phyloP scores from a whole-genome alignment of 2,329 filamentous ascomycete genomes.

The Blastomyces parvus region DNA sequence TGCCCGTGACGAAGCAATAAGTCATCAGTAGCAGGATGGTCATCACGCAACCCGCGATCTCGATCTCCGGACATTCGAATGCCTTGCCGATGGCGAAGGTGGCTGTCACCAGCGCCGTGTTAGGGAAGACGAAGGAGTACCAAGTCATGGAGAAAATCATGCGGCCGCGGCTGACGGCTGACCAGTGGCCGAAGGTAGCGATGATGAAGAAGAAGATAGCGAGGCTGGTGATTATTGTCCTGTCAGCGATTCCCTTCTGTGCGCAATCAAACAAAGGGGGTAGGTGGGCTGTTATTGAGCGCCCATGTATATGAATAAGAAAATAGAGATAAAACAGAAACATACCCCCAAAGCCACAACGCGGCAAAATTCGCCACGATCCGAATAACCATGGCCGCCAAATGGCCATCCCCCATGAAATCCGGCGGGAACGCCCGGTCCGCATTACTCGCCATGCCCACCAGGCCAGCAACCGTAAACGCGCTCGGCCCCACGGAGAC shows the following conservation, averaged over 20 bases:
- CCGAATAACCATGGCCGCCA: slow-evolving; percentile 47
- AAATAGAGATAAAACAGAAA: not conserved
- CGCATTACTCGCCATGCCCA: slow-evolving; percentile 48
- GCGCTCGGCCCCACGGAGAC: slow-evolving; percentile 70
- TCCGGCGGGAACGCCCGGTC: slow-evolving; percentile 40
- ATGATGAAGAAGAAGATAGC: slow-evolving; percentile 78
- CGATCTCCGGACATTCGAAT: slow-evolving; percentile 50
- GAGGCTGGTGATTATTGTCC: slow-evolving; percentile 37
- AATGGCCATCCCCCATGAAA: slow-evolving; percentile 49
- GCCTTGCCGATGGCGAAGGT: slow-evolving; percentile 61
- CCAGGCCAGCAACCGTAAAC: slow-evolving; percentile 54
- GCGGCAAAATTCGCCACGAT: slow-evolving; percentile 54
- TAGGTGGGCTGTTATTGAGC: not conserved
- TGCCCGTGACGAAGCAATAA: slow-evolving; percentile 58
- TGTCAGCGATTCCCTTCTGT: not conserved
- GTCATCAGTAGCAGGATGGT: slow-evolving; percentile 55
- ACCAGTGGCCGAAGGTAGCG: slow-evolving; percentile 64
- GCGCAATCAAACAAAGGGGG: not conserved
- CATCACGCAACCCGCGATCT: slow-evolving; percentile 59
- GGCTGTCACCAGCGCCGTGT: slow-evolving; percentile 63
- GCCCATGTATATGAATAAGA: not conserved
- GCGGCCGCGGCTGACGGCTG: slow-evolving; percentile 49
- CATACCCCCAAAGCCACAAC: slow-evolving; percentile 66
- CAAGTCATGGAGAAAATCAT: slow-evolving; percentile 77
- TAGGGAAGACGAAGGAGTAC: slow-evolving; percentile 75